Evolutionary conservation across 2,329 filamentous ascomycete genomes (phyloP), one percentile per base, ranked within the genome.

Genomic region (Cladosporium sp.): DNA sequence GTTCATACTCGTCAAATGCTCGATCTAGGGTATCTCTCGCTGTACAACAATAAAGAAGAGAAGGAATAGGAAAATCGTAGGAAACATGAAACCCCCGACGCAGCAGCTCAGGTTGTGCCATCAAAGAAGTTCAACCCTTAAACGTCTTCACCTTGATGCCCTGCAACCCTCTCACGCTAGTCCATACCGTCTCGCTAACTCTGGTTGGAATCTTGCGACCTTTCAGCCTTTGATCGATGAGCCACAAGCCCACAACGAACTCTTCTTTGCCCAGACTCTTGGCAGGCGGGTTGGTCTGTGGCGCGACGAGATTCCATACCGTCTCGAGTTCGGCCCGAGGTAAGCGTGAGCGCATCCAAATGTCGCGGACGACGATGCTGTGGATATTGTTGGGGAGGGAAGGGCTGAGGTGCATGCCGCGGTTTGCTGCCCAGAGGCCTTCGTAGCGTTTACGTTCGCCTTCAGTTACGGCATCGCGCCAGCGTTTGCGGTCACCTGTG

Each of bases 231-330:
- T 91, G 87, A 65, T 93, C 88, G 30, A 93, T 80, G 43, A 93
- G 70, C 87, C 88, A 93, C 72, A 89, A 77, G 8, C 88, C 88
- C 1, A 92, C 87, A 0, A 93, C 85, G 65, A 93, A 93, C 70
- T 90, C 85, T 50, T 84, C 78, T 61, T 80, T 80, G 50, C 71
- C 73, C 48, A 93, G 69, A 12, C n/a, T 40, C 7, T 27, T 15
- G 1, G 85, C 85, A 12, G 69, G 63, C 1, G 70, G 65, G 6
- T 72, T 68, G 1, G 76, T 70, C 62, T 87, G 29, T 24, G 24
- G 9, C n/a, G 51, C 54, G 7, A 92, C 88, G 15, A 92, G 72
- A 37, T 85, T 82, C 84, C 87, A 93, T 1, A 91, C 83, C 68
- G 88, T 84, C 38, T 83, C 83, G 29, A 93, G 74, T 60, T 86